phyloP scores from a whole-genome alignment of 768 basidiomycete genomes.

The Leccinum uliginosum region DNA sequence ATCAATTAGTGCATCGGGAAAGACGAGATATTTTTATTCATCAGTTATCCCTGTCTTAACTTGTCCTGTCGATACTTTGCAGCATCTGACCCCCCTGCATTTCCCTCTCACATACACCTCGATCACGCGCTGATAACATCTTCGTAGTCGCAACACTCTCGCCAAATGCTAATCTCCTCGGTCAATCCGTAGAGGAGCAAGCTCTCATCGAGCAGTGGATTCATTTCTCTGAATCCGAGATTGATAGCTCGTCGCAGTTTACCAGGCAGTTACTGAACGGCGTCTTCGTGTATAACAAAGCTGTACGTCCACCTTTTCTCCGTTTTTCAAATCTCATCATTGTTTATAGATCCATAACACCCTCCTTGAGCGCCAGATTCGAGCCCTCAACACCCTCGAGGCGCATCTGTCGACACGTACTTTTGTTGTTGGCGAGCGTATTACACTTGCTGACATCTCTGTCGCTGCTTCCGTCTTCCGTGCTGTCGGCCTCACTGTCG shows the following conservation, averaged over 20 bases:
- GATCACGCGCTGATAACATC: slow-evolving; percentile 12
- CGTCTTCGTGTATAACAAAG: slow-evolving; percentile 74
- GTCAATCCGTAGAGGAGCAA: slow-evolving; percentile 55
- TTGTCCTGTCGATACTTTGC: slow-evolving; percentile 44
- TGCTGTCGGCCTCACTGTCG: slow-evolving; percentile 54
- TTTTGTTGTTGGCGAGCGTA: slow-evolving; percentile 90
- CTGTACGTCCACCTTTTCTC: slow-evolving; percentile 42
- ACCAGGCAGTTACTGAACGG: slow-evolving; percentile 44
- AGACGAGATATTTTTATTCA: slow-evolving; percentile 31
- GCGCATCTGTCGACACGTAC: slow-evolving; percentile 72
- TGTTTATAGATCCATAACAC: slow-evolving; percentile 50
- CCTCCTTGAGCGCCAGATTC: slow-evolving; percentile 49
- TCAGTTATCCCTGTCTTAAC: slow-evolving; percentile 78
- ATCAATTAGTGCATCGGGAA: slow-evolving; percentile 15
- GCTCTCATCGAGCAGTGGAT: slow-evolving; percentile 86
- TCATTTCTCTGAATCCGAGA: slow-evolving; percentile 67
- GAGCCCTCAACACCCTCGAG: slow-evolving; percentile 66
- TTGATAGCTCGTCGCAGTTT: slow-evolving; percentile 37
- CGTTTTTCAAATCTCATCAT: not conserved
- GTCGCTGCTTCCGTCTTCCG: slow-evolving; percentile 57
- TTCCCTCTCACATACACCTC: slow-evolving; percentile 2
- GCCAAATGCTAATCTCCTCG: slow-evolving; percentile 77
- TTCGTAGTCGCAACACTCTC: slow-evolving; percentile 67
- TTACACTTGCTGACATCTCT: slow-evolving; percentile 87
- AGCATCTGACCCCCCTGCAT: slow-evolving; percentile 6